phyloP scores from a whole-genome alignment of 352 stramenopile genomes.

The Globisporangium radiosum region DNA sequence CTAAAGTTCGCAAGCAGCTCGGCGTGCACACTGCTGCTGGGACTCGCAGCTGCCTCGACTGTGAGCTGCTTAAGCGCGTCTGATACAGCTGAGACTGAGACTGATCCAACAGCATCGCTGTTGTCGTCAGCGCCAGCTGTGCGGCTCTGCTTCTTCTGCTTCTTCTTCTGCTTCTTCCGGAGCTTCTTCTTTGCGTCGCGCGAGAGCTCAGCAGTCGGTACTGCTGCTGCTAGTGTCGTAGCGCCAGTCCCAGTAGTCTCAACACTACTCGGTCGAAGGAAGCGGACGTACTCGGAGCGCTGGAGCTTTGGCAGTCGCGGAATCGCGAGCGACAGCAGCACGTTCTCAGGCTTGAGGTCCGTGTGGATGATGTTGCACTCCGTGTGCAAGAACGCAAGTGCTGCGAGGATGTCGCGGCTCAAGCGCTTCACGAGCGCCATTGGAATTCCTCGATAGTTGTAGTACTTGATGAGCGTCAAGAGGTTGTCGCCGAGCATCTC shows the following conservation, averaged over 20 bases:
- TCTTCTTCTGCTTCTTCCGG: conserved; percentile 93
- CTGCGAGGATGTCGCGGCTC: conserved; percentile 92
- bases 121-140: conserved; percentile 33
- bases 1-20: conserved; percentile 8
- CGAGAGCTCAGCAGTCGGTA: conserved; percentile 24
- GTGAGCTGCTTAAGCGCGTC: conserved; percentile 1
- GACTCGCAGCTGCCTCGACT: not conserved
- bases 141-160: conserved; percentile 84
- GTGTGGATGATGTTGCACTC: conserved; percentile 99
- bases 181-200: conserved; percentile 92
- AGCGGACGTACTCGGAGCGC: conserved; percentile 44
- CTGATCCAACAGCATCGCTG: conserved; percentile 5
- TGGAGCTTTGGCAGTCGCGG: conserved; percentile 61
- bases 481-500: conserved; percentile 99
- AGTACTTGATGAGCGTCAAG: conserved; percentile 98
- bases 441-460: conserved; percentile 97
- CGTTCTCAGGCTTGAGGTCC: conserved; percentile 99
- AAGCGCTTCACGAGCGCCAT: conserved; percentile 94
- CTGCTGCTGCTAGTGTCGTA: conserved; percentile 34
- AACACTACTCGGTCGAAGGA: not conserved
- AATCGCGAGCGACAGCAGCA: conserved; percentile 88
- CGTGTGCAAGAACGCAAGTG: conserved; percentile 96
- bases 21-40: not conserved
- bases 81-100: too few species aligned
- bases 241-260: not conserved